A percentile compares a stretch with the other conserved stretches of the same genome.
These are phyloP conservation scores for Eragrostis tef DNA, from an alignment of 202 grass and related monocot species.

Conservation along the genomic window DNA sequence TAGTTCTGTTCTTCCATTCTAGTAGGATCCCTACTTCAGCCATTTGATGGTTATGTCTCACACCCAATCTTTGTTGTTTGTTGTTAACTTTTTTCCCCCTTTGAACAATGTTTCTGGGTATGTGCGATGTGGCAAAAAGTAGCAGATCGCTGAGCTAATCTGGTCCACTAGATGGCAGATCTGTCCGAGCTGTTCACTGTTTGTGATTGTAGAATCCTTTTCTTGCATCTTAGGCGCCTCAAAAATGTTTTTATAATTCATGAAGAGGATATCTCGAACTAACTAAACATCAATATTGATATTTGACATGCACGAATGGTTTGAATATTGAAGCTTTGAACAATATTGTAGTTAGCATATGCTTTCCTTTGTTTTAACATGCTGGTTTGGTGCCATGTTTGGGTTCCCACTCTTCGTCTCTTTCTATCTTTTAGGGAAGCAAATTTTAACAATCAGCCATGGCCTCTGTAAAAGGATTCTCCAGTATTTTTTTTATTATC, in stretches of 20 bases:
- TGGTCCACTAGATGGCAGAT: constrained; percentile 45
- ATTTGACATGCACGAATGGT: background rate
- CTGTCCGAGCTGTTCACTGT: constrained; percentile 22
- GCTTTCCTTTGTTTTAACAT: background rate
- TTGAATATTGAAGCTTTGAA: background rate
- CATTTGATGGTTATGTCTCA: constrained; percentile 39
- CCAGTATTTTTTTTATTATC: constrained; percentile 34
- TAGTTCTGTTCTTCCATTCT: constrained; percentile 53
- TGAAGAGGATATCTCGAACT: constrained; percentile 30
- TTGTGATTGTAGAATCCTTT: constrained; percentile 27
- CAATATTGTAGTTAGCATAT: background rate
- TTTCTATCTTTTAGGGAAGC: constrained; percentile 31
- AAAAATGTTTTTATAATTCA: constrained; percentile 14
- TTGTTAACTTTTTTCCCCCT: constrained; percentile 32
- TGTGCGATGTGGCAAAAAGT: constrained; percentile 48
- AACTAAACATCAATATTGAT: constrained; percentile 21
- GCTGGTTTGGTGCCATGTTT: constrained; percentile 21
- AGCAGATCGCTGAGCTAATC: constrained; percentile 43
- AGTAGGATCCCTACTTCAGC: constrained; percentile 44
- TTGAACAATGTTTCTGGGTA: constrained; percentile 48
- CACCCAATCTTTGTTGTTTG: constrained; percentile 41
- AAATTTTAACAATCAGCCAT: background rate
- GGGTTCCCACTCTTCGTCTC: constrained; percentile 15
- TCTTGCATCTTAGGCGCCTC: constrained; percentile 5
- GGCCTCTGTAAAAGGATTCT: constrained; percentile 35